A percentile compares a stretch with the other conserved stretches of the same genome.
phyloP scores from a whole-genome alignment of 768 basidiomycete genomes.

The Podaxis carcinomalis region DNA sequence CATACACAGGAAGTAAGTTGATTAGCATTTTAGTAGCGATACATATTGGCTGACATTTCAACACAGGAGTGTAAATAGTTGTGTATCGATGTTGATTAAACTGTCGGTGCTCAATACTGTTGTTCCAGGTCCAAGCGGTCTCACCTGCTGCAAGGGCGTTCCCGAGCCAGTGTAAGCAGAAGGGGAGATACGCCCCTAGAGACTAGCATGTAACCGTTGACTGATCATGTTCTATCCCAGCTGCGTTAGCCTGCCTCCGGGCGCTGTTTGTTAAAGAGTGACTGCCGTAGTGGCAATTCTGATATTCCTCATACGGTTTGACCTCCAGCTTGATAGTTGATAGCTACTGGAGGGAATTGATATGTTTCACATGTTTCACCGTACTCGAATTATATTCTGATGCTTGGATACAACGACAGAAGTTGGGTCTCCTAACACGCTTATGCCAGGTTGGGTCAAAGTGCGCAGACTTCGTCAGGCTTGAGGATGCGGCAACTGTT shows the following conservation, averaged over 20 bases:
- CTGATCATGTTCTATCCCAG: background rate
- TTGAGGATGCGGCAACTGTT: constrained; percentile 17
- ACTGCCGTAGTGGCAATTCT: background rate
- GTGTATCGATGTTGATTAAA: background rate
- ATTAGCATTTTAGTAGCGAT: background rate
- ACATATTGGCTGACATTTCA: background rate
- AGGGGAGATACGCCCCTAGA: background rate
- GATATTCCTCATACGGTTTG: background rate
- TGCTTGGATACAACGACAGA: background rate
- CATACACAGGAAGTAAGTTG: background rate
- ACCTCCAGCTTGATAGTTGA: background rate
- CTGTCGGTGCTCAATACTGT: background rate
- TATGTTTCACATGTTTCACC: no score
- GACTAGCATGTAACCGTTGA: background rate
- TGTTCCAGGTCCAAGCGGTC: background rate
- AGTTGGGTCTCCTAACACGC: background rate
- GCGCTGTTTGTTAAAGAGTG: background rate
- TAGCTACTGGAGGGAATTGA: background rate
- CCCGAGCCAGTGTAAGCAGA: background rate
- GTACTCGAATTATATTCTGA: no score
- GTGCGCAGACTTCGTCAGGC: constrained; percentile 14
- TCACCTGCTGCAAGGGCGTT: background rate
- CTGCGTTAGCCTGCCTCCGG: background rate
- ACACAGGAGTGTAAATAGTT: background rate
- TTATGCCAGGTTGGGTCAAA: background rate